Evolutionary conservation across 352 stramenopile species (phyloP).

Genomic region (Pythium coloratum): DNA sequence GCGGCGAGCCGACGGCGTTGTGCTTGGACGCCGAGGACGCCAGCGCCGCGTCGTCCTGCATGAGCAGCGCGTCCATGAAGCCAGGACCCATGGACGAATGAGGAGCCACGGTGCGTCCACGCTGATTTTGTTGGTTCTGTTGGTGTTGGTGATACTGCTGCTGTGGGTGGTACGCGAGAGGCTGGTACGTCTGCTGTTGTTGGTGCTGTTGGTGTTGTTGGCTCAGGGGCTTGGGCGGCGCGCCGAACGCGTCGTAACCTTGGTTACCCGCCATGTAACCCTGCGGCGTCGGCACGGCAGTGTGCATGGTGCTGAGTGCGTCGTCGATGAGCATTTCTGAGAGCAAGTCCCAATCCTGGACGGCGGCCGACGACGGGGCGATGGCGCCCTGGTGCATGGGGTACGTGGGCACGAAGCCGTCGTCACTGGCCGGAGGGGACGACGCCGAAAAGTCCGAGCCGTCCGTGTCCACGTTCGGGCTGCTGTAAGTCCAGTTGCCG

Average conservation of each 20-base stretch:
- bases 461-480: slow-evolving; percentile 30
- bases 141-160: slow-evolving; percentile 1
- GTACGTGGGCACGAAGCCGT: slow-evolving; percentile 16
- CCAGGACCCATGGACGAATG: slow-evolving; percentile 3
- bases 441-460: slow-evolving; percentile 33
- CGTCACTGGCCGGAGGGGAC: slow-evolving; percentile 33
- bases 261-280: background rate
- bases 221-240: slow-evolving; percentile 4
- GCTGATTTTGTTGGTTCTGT: slow-evolving; percentile 1
- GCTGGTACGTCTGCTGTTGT: slow-evolving; percentile 8
- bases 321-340: slow-evolving; percentile 60
- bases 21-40: slow-evolving; percentile 9
- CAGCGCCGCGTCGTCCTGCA: slow-evolving; percentile 20
- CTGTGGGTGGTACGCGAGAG: slow-evolving; percentile 2
- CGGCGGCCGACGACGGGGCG: background rate
- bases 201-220: background rate
- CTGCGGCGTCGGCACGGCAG: slow-evolving; percentile 8
- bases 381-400: slow-evolving; percentile 1
- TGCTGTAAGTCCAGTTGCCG: background rate
- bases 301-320: slow-evolving; percentile 26
- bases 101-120: background rate
- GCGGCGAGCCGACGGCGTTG: slow-evolving; percentile 23
- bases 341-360: slow-evolving; percentile 57
- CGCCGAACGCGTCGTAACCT: slow-evolving; percentile 14
- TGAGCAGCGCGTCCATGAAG: slow-evolving; percentile 26